Percentiles rank a stretch among this genome's conserved stretches.
Conservation (phyloP, 495 filamentous ascomycete genomes). For the Echria macrotheca region DNA sequence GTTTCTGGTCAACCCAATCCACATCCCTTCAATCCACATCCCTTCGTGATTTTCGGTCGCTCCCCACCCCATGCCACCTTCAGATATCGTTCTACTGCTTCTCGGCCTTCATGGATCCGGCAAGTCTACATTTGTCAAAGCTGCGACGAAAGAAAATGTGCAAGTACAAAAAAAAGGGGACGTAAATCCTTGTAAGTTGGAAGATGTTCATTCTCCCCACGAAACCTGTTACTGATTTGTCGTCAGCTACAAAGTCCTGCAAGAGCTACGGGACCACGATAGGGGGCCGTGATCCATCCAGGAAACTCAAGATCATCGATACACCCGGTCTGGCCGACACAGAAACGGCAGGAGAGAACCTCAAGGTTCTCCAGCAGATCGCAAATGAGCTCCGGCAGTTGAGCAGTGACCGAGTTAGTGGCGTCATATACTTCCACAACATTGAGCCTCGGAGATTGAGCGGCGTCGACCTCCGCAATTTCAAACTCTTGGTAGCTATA, state of each 20-base stretch:
- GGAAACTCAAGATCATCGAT: neutral
- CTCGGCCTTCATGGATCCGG: conserved; percentile 1
- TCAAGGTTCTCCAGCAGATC: neutral
- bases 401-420: neutral
- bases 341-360: neutral
- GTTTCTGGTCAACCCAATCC: neutral
- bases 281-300: neutral
- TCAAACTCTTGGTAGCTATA: neutral
- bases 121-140: neutral
- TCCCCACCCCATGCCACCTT: neutral
- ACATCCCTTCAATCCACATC: neutral
- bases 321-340: neutral
- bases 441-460: neutral
- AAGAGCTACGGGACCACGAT: too few species aligned
- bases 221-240: neutral
- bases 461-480: neutral
- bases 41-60: too few species aligned
- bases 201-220: neutral
- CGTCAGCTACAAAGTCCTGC: neutral
- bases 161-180: neutral
- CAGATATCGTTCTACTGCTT: neutral
- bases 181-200: neutral
- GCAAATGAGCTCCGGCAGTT: neutral
- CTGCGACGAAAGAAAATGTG: neutral
- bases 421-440: conserved; percentile 3